Evolutionary conservation across 306 rosid species (phyloP), one percentile per base, ranked within the genome.

Genomic region (Sphenostylis stenocarpa): DNA sequence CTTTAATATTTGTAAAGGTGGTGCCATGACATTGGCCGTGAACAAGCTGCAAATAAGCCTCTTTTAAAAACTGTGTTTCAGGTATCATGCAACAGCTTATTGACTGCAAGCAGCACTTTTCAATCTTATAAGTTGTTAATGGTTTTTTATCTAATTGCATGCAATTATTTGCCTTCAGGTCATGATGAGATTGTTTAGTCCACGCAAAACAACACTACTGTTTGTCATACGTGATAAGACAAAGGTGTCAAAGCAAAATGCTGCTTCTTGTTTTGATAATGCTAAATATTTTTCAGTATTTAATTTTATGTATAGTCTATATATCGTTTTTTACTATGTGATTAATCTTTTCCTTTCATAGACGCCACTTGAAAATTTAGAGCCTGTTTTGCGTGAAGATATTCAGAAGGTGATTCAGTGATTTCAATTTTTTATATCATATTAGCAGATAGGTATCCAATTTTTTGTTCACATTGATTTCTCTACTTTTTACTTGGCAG

Each of bases 11-110:
- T 49, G 33, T 73, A n/a, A 60, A 93, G 98, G 97, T 93, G 98
- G 98, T 93, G 98, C 79, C 98, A 93, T 77, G 98, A 93, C 81
- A 93, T 93, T 83, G 98, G 98, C 52, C 98, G 98, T 56, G 98
- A 93, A 86, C 98, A 93, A 87, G 98, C 98, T 48, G 98, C 98
- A 81, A 93, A 93, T 77, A 93, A 93, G 85, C 98, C 98, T 21
- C 98, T 93, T 44, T 77, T 93, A 9, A 93, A 93, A 77, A 93
- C 98, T 70, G 98, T 93, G n/a, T 93, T 93, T 82, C 96, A 93
- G 93, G 98, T 89, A 83, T 77, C 8, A 44, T 20, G 43, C 39
- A 21, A 38, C 29, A 20, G 44, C 53, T 65, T 74, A 20, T 16
- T 64, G 21, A 73, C 7, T 34, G 20, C 83, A 41, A 61, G 41